Conservation (phyloP, 495 filamentous ascomycete genomes). For the Bacidia rubella region DNA sequence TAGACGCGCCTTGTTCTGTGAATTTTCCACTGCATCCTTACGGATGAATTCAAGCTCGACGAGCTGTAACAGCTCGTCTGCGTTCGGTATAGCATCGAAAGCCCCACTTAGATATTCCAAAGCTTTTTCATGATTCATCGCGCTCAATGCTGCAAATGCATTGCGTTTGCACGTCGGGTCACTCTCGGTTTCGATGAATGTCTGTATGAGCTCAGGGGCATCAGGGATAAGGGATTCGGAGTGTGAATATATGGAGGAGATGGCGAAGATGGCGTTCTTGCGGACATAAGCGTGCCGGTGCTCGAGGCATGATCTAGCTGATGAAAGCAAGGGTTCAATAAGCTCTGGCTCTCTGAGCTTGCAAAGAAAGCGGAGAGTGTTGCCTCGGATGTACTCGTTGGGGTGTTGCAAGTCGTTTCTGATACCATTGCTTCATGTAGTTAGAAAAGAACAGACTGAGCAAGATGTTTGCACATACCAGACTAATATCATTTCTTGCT, state of each 20-base stretch:
- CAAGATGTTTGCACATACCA: conserved; percentile 54
- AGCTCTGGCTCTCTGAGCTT: conserved; percentile 94
- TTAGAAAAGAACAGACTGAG: background rate
- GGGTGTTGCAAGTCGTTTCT: conserved; percentile 92
- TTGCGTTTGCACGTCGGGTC: conserved; percentile 97
- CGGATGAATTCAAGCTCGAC: conserved; percentile 93
- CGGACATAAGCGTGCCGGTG: conserved; percentile 95
- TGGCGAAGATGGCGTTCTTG: conserved; percentile 93
- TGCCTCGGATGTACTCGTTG: conserved; percentile 96
- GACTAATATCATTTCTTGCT: conserved; percentile 99
- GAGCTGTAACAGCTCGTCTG: conserved; percentile 85
- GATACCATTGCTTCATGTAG: conserved; percentile 70
- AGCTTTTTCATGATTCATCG: conserved; percentile 86
- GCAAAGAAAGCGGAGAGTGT: conserved; percentile 90
- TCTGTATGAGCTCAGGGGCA: conserved; percentile 80
- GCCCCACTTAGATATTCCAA: conserved; percentile 79
- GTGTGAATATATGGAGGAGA: conserved; percentile 85
- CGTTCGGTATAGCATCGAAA: conserved; percentile 87
- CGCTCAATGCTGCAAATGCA: conserved; percentile 81
- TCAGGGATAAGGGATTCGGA: conserved; percentile 89
- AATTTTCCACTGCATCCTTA: conserved; percentile 91
- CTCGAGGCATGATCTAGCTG: conserved; percentile 80
- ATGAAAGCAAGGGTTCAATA: conserved; percentile 87
- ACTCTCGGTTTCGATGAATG: conserved; percentile 81
- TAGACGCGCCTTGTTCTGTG: conserved; percentile 68